phyloP scores from a whole-genome alignment of 306 rosid species.

The Arachis hypogaea region DNA sequence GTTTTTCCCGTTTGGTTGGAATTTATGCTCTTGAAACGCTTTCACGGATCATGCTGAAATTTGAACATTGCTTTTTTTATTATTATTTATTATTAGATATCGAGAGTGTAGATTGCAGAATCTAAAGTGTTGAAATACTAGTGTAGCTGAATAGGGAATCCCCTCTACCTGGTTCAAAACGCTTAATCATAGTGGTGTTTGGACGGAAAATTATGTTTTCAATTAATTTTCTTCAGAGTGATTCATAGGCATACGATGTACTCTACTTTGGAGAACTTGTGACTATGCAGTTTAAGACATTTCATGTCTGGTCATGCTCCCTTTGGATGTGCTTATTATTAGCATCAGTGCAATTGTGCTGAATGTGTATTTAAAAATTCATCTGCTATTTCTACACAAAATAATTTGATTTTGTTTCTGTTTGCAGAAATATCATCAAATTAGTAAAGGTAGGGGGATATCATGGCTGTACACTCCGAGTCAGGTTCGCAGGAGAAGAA shows the following conservation, averaged over 20 bases:
- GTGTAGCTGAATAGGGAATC: neutral
- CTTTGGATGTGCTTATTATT: neutral
- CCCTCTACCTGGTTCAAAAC: neutral
- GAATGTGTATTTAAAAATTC: conserved; percentile 18
- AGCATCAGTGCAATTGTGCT: neutral
- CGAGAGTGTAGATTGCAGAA: neutral
- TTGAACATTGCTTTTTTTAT: neutral
- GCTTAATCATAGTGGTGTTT: conserved; percentile 13
- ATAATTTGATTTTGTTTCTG: conserved; percentile 16
- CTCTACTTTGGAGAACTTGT: conserved; percentile 9
- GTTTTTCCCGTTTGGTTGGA: neutral
- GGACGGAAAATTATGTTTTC: neutral
- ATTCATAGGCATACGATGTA: neutral
- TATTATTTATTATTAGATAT: neutral
- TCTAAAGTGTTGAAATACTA: conserved; percentile 20
- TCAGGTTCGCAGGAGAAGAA: conserved; percentile 66
- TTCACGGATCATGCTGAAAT: conserved; percentile 2
- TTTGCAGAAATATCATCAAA: conserved; percentile 33
- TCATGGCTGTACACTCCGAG: conserved; percentile 72
- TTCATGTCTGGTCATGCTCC: neutral
- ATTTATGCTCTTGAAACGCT: neutral
- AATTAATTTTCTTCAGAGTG: neutral
- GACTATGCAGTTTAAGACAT: neutral
- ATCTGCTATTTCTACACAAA: conserved; percentile 12
- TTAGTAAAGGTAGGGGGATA: conserved; percentile 44